phyloP scores from a whole-genome alignment of 1,284 basidiomycete genomes.

The Abortiporus biennis region DNA sequence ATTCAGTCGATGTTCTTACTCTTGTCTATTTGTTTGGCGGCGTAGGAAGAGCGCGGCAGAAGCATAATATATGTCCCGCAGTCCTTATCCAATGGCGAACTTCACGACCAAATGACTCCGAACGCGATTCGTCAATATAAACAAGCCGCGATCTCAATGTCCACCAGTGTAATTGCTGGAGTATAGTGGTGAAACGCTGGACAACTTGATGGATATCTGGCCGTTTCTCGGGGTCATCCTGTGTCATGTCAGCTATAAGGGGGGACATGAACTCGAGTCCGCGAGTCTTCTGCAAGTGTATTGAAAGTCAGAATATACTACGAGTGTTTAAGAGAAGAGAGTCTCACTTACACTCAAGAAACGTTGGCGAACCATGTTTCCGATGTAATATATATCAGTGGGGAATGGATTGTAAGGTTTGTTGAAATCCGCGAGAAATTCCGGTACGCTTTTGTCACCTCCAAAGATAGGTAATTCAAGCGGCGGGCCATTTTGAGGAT shows the following conservation, averaged over 20 bases:
- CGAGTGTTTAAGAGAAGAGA: not conserved
- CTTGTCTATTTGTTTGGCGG: no score
- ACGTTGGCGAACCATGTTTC: slow-evolving; percentile 1
- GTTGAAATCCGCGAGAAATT: slow-evolving; percentile 18
- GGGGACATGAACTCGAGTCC: slow-evolving; percentile 4
- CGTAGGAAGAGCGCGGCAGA: no score
- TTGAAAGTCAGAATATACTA: not conserved
- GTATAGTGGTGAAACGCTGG: slow-evolving; percentile 6
- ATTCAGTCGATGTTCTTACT: no score
- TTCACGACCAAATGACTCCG: no score
- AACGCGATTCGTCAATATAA: no score
- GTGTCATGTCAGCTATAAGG: not conserved
- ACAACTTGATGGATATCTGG: slow-evolving; percentile 11
- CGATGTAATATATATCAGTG: slow-evolving; percentile 7
- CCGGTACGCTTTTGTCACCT: slow-evolving; percentile 21
- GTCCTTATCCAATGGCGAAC: no score
- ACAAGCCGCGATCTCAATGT: slow-evolving; percentile 3
- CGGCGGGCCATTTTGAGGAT: no score
- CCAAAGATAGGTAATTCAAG: slow-evolving; percentile 14
- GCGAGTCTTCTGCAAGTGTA: not conserved
- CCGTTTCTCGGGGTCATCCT: not conserved
- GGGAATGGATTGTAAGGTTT: slow-evolving; percentile 6
- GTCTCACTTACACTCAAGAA: slow-evolving; percentile 2
- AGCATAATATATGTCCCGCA: no score
- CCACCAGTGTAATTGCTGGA: not conserved